Conservation (phyloP, 2,329 filamentous ascomycete species). For the Seiridium unicorne region DNA sequence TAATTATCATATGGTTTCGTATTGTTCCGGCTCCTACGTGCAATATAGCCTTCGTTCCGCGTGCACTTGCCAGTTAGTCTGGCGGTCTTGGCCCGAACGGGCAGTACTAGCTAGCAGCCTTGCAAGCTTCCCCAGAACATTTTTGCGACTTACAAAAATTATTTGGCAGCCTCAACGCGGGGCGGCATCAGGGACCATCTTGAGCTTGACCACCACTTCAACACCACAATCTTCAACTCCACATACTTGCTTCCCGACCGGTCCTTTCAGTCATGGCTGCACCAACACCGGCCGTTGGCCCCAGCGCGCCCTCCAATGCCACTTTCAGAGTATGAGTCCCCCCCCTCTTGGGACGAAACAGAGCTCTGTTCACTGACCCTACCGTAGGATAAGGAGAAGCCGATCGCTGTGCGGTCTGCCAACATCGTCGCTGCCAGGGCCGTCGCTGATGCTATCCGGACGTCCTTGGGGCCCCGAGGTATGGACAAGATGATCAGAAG, state of each 20-base stretch:
- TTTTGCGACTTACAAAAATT: slow-evolving; percentile 20
- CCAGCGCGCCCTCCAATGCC: slow-evolving; percentile 45
- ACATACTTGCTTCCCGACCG: not conserved
- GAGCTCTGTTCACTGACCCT: not conserved
- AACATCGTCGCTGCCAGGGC: slow-evolving; percentile 98
- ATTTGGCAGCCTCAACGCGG: slow-evolving; percentile 16
- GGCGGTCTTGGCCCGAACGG: no score
- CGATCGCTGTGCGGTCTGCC: slow-evolving; percentile 88
- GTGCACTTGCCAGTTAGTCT: no score
- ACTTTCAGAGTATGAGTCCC: slow-evolving; percentile 51
- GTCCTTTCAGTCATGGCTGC: slow-evolving; percentile 35
- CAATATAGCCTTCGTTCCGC: no score
- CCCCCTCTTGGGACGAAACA: not conserved
- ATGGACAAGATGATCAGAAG: slow-evolving; percentile 99
- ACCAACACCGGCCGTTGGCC: slow-evolving; percentile 38
- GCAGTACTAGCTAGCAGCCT: slow-evolving; percentile 16
- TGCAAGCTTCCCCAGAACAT: slow-evolving; percentile 25
- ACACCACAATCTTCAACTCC: not conserved
- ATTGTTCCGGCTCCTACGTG: no score
- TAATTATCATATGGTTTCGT: no score
- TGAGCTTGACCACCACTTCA: slow-evolving; percentile 1
- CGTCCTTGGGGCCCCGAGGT: slow-evolving; percentile 90
- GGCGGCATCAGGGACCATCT: slow-evolving; percentile 5
- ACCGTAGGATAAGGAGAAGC: slow-evolving; percentile 87
- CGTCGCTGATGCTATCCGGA: slow-evolving; percentile 96